Evolutionary conservation across 2,329 filamentous ascomycete genomes (phyloP), one percentile per base, ranked within the genome.

Genomic region (Cladorrhinum sp.): DNA sequence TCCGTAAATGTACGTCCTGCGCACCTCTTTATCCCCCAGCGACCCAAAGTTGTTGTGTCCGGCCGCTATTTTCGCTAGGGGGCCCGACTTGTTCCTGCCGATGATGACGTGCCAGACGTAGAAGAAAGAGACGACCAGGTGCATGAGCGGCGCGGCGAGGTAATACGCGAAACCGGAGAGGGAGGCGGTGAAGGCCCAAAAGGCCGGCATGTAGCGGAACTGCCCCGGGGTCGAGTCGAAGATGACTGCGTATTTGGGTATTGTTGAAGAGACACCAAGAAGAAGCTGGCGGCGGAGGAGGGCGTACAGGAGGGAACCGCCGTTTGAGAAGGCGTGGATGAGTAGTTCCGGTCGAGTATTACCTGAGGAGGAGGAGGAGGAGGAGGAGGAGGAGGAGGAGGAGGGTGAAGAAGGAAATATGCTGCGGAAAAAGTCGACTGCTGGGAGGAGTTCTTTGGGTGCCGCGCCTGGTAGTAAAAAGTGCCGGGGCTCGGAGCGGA

Each of bases 1-100:
- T 10, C 79, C 78, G 61, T 84, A 85, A 18, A 85, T 63, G 62
- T 85, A 86, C n/a, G 76, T 72, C 36, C 83, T 74, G 20, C 76
- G 71, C 3, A 72, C 73, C 69, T 83, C 80, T 29, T 45, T 27
- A 22, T 18, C 45, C 45, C 50, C 18, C 56, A 36, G 2, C 25
- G 4, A 22, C 12, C n/a, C 52, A 2, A 27, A 38, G 9, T 64
- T 60, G 20, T 68, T 65, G n/a, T 67, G 61, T 32, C 16, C 64
- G 9, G 9, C 20, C 36, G 52, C 52, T 20, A 62, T 8, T 23
- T 7, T 7, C n/a, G 24, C 62, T 45, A 67, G 4, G 24, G 60
- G 62, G 0, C 63, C 63, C n/a, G n/a, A 23, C 53, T 2, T 38
- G 8, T 49, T 55, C 23, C 45, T 38, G 7, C 50, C 55, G 4